Conservation (phyloP, 2,329 filamentous ascomycete species). For the Lasiodiplodia sp. region DNA sequence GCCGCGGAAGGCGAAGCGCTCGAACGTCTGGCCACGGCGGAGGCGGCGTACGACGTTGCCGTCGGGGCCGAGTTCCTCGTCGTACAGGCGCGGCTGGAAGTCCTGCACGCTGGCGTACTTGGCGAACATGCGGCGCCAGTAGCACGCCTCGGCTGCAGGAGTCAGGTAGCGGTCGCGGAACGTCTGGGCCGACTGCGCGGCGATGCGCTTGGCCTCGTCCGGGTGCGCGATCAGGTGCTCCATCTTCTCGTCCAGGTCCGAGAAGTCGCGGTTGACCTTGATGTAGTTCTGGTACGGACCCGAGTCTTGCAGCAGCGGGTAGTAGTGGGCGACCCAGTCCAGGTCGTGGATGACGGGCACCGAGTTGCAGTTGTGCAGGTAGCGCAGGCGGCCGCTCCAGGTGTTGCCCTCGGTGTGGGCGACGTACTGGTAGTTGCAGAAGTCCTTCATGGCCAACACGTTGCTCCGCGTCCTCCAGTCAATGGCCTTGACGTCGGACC, state of each 20-base stretch:
- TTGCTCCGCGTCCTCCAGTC: constrained; percentile 28
- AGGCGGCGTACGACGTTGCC: constrained; percentile 13
- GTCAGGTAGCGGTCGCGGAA: constrained; percentile 63
- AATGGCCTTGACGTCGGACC: constrained; percentile 41
- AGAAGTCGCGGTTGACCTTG: constrained; percentile 55
- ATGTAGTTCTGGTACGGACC: constrained; percentile 54
- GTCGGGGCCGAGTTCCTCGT: constrained; percentile 19
- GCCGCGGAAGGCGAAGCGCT: constrained; percentile 22
- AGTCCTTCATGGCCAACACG: constrained; percentile 36
- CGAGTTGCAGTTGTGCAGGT: constrained; percentile 46
- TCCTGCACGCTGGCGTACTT: constrained; percentile 17
- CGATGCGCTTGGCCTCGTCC: constrained; percentile 56
- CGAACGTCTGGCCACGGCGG: constrained; percentile 25
- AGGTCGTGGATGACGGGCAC: constrained; percentile 59
- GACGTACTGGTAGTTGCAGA: constrained; percentile 35
- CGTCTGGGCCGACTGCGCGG: constrained; percentile 54
- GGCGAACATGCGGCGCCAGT: constrained; percentile 59
- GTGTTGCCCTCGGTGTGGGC: constrained; percentile 38
- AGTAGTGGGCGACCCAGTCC: constrained; percentile 58
- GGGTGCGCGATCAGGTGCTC: constrained; percentile 53
- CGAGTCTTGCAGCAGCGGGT: constrained; percentile 50
- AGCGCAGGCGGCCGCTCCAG: constrained; percentile 45
- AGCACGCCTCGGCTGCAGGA: constrained; percentile 62
- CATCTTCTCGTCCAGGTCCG: constrained; percentile 47
- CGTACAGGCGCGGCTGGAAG: constrained; percentile 16